Base-by-base conservation (phyloP, 2,329 filamentous ascomycete species). In the Trichophyton verrucosum region DNA sequence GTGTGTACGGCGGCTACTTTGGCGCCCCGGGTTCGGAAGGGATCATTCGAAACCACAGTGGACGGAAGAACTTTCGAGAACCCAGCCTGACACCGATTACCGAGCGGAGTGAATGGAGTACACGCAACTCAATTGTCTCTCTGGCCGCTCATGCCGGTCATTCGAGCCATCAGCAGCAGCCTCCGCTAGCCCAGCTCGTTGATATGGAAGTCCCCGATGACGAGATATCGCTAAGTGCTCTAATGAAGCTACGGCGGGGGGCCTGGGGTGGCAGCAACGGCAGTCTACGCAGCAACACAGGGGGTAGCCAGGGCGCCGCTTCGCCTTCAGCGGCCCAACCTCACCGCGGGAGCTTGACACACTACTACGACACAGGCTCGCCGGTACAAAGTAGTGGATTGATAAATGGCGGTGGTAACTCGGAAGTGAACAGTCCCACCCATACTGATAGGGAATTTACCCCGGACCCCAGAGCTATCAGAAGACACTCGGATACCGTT, bases 11-110 rank as follows among this genome's bases (percentile, higher is more conserved):
- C 30, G 94, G 94, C 20, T 96, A 89, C 74, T 97, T 97, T 69
- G 90, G 89, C 1, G 84, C 88, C 0, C 84, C 86, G 20, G 86
- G 86, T 1, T 74, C 86, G 15, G 81, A 85, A 61, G 78, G 79
- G 2, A 68, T 86, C 46, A 76, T 76, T 59, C 83, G 89, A 40
- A 86, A 81, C 64, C 84, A 84, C 60, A 94, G 88, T 65, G 91
- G 89, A 20, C 84, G 86, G 13, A 80, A 86, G 58, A 83, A 86
- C 33, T 88, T 88, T 20, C 84, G 87, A 46, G 92, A 96, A 71
- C 92, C 94, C 0, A 96, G 94, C 68, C 77, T 99, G 56, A 97
- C 94, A 0, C 94, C 94, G 4, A 97, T 99, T 67, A 97, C 92
- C 0, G 94, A 97, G 72, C 84, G 91, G 11, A 95, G 89, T 62